Conservation (phyloP, 2,329 filamentous ascomycete genomes). For the Aurifilum marmelostoma region DNA sequence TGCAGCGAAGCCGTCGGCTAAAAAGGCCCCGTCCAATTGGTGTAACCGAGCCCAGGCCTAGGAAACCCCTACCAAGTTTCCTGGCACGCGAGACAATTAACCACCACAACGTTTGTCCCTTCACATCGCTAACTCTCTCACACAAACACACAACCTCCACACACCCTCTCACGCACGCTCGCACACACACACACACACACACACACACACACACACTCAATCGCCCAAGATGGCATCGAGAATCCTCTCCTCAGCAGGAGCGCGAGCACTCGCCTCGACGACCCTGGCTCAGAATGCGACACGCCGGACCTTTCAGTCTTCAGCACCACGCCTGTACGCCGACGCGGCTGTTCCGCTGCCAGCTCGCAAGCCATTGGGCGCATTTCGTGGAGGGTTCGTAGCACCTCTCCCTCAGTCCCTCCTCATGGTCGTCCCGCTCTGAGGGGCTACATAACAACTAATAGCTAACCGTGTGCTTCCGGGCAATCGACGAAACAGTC, state of each 20-base stretch:
- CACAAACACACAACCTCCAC: neutral
- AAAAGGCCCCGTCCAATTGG: slow-evolving; percentile 8
- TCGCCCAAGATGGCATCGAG: slow-evolving; percentile 50
- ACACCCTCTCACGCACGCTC: no score
- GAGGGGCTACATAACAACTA: no score
- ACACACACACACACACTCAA: slow-evolving; percentile 15
- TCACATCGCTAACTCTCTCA: slow-evolving; percentile 4
- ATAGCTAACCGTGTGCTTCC: slow-evolving; percentile 1
- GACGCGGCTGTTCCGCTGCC: slow-evolving; percentile 51
- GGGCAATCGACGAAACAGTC: slow-evolving; percentile 49
- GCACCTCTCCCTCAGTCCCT: neutral
- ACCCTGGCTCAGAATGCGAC: slow-evolving; percentile 37
- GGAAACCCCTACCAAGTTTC: slow-evolving; percentile 14
- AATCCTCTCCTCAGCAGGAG: slow-evolving; percentile 44
- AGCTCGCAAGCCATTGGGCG: slow-evolving; percentile 61
- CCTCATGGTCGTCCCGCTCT: no score
- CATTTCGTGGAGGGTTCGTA: slow-evolving; percentile 64
- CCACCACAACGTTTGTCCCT: neutral
- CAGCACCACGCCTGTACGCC: slow-evolving; percentile 47
- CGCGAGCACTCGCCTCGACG: slow-evolving; percentile 41
- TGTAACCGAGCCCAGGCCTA: slow-evolving; percentile 3
- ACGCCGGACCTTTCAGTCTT: slow-evolving; percentile 55
- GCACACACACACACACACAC: neutral
- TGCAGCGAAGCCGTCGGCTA: slow-evolving; percentile 20
- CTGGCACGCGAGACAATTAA: neutral